Evolutionary conservation across 2,329 filamentous ascomycete genomes (phyloP).

Genomic region (Sarocladium oryzae): DNA sequence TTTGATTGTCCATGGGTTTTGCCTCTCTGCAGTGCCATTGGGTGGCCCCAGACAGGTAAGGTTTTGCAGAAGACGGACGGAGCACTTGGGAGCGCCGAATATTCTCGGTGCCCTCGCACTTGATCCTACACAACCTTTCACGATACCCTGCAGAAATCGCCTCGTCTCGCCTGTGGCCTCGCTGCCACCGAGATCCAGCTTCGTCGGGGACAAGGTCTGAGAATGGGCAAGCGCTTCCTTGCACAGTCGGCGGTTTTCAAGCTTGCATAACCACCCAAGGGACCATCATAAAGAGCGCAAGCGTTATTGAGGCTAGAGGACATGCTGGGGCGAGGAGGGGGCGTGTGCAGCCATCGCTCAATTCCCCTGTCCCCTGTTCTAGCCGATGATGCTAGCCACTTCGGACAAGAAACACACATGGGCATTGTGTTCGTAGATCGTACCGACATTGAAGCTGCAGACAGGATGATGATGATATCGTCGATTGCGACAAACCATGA

Average conservation of each 20-base stretch:
- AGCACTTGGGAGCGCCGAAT: too few species aligned
- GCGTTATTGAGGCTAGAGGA: background rate
- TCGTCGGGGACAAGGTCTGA: conserved; percentile 3
- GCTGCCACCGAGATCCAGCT: background rate
- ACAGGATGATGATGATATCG: conserved; percentile 1
- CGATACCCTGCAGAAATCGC: background rate
- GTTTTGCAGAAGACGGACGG: too few species aligned
- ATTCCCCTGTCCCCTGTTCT: conserved; percentile 5
- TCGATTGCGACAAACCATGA: background rate
- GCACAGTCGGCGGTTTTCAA: background rate
- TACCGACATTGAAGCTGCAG: conserved; percentile 5
- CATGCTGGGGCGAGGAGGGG: too few species aligned
- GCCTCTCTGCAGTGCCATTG: too few species aligned
- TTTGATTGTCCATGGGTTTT: too few species aligned
- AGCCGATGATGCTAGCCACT: conserved; percentile 7
- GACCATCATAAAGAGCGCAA: background rate
- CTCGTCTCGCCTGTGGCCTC: background rate
- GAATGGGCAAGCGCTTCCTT: background rate
- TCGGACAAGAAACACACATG: conserved; percentile 5
- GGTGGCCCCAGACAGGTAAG: too few species aligned
- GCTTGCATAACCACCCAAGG: background rate
- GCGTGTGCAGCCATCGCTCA: conserved; percentile 1
- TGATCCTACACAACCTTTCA: background rate
- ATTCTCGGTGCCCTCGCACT: too few species aligned
- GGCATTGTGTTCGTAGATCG: conserved; percentile 7